These are phyloP conservation scores for Boletus bicolor DNA, from an alignment of 768 basidiomycete species.

Conservation along the genomic window DNA sequence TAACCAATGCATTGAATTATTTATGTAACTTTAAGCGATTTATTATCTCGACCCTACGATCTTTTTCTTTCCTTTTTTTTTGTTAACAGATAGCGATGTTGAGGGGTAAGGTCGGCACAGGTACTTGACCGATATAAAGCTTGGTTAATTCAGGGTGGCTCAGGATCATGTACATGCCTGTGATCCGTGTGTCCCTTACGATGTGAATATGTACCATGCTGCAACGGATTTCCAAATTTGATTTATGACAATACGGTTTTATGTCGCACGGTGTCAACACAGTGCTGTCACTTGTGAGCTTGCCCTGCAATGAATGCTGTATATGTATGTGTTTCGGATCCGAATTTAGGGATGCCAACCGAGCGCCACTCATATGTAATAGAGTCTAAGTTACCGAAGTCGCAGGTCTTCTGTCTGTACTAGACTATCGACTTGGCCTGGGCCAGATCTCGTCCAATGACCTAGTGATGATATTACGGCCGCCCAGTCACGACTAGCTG, in stretches of 20 bases:
- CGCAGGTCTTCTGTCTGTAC: no score
- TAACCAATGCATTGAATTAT: background rate
- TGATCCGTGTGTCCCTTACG: background rate
- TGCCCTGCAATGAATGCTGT: no score
- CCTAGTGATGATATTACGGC: no score
- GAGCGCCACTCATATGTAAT: no score
- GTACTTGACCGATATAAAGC: background rate
- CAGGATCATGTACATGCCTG: background rate
- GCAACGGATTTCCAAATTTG: background rate
- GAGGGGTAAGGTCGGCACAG: background rate
- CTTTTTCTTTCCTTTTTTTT: background rate
- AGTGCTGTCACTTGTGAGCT: no score
- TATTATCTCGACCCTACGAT: slow-evolving; percentile 6
- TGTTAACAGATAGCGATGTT: background rate
- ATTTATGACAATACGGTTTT: background rate
- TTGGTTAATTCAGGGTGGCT: background rate
- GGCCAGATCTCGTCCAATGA: no score
- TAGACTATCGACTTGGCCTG: no score
- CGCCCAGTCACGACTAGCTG: no score
- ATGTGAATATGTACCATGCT: slow-evolving; percentile 1
- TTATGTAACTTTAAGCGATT: background rate
- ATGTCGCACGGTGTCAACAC: background rate
- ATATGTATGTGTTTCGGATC: background rate
- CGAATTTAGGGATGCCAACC: background rate
- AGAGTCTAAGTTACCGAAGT: no score